Evolutionary conservation across 352 stramenopile genomes (phyloP), one percentile per base, ranked within the genome.

Genomic region (Thalassiosira oceanica): DNA sequence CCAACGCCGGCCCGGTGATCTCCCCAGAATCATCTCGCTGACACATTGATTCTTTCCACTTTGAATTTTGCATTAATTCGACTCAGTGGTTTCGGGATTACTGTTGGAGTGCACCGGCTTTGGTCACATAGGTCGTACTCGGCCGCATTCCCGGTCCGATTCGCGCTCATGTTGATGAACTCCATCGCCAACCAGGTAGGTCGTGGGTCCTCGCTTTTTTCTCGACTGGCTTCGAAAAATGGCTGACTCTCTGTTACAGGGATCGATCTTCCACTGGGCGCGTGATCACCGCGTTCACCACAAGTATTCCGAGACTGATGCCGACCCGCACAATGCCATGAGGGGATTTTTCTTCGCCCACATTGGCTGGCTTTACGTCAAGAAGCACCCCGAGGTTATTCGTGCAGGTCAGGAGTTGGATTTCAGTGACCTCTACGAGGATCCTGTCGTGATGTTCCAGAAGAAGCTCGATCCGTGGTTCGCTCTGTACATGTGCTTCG

Each of bases 281-380:
- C 93, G 96, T 28, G 96, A 99, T 84, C 96, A 99, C 87, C 93
- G 96, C 51, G 95, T 98, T 24, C 96, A 99, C 83, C 96, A 99
- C 93, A 99, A 98, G 84, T 97, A 98, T 84, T 97, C 93, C 49
- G 95, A 99, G 80, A 98, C 94, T 11, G 81, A 92, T 15, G 84
- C 84, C 4, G 89, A 94, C 67, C 87, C 87, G 16, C 96, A 99
- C 87, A 92, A 98, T 81, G 97, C 96, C 5, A 95, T 84, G 21
- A 88, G 94, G n/a, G 96, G 96, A 37, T 98, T 99, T 74, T 99
- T 98, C 88, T 99, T 98, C 74, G 92, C 96, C 6, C 96, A 99
- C 86, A 97, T 99, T 88, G 96, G 96, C 49, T 99, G 96, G 96
- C 78, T 99, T 8, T 91, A 98, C 27, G 86, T 98, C 20, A 98